Conservation (phyloP, 1,139 yeast species). For the Diutina pseudorugosa region DNA sequence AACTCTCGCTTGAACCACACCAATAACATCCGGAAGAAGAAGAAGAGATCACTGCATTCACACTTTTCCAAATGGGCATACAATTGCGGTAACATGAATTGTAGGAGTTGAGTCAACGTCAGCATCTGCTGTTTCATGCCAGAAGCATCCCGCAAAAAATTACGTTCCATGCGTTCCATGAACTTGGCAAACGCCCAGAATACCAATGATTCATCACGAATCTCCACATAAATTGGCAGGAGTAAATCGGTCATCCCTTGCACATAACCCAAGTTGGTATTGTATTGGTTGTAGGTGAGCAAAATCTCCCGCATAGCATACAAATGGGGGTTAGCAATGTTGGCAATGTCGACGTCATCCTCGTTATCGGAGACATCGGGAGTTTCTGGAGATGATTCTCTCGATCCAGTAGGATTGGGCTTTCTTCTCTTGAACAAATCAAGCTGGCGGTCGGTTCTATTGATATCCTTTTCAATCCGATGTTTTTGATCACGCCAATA, state of each 20-base stretch:
- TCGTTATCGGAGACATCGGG: constrained; percentile 25
- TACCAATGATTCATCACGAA: constrained; percentile 68
- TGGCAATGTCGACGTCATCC: constrained; percentile 35
- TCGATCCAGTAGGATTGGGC: constrained; percentile 8
- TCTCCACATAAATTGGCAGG: constrained; percentile 70
- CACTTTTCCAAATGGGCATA: constrained; percentile 76
- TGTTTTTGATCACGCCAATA: constrained; percentile 83
- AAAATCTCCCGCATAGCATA: constrained; percentile 65
- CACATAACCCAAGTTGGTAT: constrained; percentile 79
- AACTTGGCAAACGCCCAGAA: constrained; percentile 85
- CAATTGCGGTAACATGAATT: constrained; percentile 77
- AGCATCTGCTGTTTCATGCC: constrained; percentile 89
- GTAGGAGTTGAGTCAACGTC: constrained; percentile 71
- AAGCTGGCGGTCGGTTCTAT: constrained; percentile 76
- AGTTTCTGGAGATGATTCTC: constrained; percentile 26
- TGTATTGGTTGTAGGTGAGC: constrained; percentile 76
- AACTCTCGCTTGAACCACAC: constrained; percentile 96
- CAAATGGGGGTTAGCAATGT: constrained; percentile 57
- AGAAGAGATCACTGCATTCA: constrained; percentile 81
- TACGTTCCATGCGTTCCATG: constrained; percentile 94
- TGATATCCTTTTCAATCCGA: constrained; percentile 88
- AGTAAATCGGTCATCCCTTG: constrained; percentile 96
- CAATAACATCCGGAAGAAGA: constrained; percentile 85
- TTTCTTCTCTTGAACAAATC: constrained; percentile 36
- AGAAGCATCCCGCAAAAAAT: constrained; percentile 79